phyloP scores from a whole-genome alignment of 371 early-diverging fungal species.

The Lichtheimia ornata region DNA sequence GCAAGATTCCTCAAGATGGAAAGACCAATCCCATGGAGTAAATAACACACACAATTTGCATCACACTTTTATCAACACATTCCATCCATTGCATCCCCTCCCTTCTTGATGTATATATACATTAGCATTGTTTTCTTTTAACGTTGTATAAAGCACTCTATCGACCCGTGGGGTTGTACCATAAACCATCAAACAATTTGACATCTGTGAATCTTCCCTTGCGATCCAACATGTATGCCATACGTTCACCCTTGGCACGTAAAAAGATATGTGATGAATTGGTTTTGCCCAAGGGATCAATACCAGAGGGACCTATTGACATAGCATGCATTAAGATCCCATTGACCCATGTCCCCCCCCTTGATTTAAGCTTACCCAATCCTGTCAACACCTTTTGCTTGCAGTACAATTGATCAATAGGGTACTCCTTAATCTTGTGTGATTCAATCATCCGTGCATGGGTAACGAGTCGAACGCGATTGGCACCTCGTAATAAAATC shows the following conservation, averaged over 20 bases:
- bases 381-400: conserved; percentile 50
- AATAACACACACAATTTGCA: not conserved
- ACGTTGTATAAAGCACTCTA: not conserved
- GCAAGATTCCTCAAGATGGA: conserved; percentile 19
- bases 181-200: conserved; percentile 49
- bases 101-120: not conserved
- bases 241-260: conserved; percentile 39
- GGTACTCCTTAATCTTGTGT: conserved; percentile 40
- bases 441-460: conserved; percentile 39
- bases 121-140: not conserved
- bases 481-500: conserved; percentile 39
- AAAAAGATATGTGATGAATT: conserved; percentile 44
- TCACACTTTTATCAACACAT: not conserved
- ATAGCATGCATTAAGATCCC: not conserved
- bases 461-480: conserved; percentile 32
- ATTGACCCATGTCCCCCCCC: too few relatives aligned
- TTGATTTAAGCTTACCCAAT: conserved; percentile 25
- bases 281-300: conserved; percentile 37
- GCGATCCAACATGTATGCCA: conserved; percentile 53
- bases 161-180: conserved; percentile 21
- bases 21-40: conserved; percentile 25
- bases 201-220: conserved; percentile 50
- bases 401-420: conserved; percentile 38
- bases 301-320: conserved; percentile 22
- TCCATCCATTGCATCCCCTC: not conserved